Evolutionary conservation across 768 basidiomycete species (phyloP).

Genomic region (Cubamyces lactineus): DNA sequence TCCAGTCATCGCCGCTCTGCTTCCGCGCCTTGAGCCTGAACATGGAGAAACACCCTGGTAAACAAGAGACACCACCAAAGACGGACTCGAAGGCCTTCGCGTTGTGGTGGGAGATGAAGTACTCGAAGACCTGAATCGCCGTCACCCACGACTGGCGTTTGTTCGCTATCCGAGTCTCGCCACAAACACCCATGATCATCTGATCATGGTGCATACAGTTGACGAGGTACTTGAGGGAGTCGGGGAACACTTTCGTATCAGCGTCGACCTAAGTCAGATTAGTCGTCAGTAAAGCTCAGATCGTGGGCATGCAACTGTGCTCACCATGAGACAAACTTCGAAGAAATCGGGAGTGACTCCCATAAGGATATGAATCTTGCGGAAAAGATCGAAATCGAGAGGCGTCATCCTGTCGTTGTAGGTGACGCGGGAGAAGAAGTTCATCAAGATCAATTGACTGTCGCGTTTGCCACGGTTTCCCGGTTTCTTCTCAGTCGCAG

Average conservation of each 20-base stretch:
- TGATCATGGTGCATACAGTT: constrained; percentile 99
- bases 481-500: constrained; percentile 84
- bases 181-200: constrained; percentile 99
- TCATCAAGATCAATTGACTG: constrained; percentile 98
- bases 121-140: constrained; percentile 96
- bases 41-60: constrained; percentile 99
- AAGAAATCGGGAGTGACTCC: constrained; percentile 99
- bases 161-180: constrained; percentile 98
- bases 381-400: constrained; percentile 96
- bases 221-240: constrained; percentile 87
- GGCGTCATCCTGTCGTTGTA: constrained; percentile 99
- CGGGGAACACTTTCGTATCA: constrained; percentile 93
- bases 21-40: constrained; percentile 95
- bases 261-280: constrained; percentile 80
- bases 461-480: constrained; percentile 99
- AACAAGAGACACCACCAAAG: constrained; percentile 98
- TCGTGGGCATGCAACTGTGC: constrained; percentile 30
- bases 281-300: neutral
- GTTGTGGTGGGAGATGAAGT: constrained; percentile 98
- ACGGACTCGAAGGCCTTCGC: constrained; percentile 99
- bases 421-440: constrained; percentile 98
- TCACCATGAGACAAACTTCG: constrained; percentile 95
- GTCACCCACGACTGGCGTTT: constrained; percentile 99
- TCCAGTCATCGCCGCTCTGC: constrained; percentile 90
- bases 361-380: constrained; percentile 95